Evolutionary conservation across 352 stramenopile species (phyloP).

Genomic region (Globisporangium sylvaticum): DNA sequence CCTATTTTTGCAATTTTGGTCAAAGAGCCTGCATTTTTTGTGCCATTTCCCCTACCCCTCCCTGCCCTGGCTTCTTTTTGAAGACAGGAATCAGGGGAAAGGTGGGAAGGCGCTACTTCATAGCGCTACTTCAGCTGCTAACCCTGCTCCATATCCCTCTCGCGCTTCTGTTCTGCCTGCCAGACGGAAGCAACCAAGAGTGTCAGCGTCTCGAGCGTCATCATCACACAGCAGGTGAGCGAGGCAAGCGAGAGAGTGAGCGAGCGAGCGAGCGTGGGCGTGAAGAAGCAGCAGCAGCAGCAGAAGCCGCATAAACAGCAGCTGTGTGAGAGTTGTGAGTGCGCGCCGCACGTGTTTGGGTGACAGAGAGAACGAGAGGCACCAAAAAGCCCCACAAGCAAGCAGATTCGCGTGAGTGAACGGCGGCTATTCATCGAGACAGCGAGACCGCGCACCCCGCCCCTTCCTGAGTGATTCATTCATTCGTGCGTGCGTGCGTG

Average conservation of each 20-base stretch:
- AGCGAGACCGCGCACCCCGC: neutral
- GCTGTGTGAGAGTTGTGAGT: neutral
- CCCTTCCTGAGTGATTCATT: neutral
- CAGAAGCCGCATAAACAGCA: neutral
- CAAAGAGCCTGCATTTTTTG: neutral
- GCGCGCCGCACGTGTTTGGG: neutral
- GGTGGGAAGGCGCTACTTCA: neutral
- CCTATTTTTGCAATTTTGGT: neutral
- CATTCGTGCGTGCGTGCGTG: neutral
- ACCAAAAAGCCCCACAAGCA: neutral
- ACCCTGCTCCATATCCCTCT: neutral
- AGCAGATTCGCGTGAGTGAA: neutral
- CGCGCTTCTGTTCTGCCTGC: neutral
- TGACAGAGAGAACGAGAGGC: neutral
- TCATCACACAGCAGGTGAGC: neutral
- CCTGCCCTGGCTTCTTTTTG: slow-evolving; percentile 1
- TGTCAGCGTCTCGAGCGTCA: neutral
- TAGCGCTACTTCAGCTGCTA: neutral
- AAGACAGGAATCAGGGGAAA: neutral
- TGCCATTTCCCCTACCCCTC: neutral
- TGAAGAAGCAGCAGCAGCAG: neutral
- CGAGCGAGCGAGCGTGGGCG: neutral
- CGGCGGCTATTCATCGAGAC: neutral
- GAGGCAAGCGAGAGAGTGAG: neutral
- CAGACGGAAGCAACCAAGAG: slow-evolving; percentile 1